Evolutionary conservation across 2,329 filamentous ascomycete species (phyloP), one percentile per base, ranked within the genome.

Genomic region (Aspergillus oerlinghausenensis): DNA sequence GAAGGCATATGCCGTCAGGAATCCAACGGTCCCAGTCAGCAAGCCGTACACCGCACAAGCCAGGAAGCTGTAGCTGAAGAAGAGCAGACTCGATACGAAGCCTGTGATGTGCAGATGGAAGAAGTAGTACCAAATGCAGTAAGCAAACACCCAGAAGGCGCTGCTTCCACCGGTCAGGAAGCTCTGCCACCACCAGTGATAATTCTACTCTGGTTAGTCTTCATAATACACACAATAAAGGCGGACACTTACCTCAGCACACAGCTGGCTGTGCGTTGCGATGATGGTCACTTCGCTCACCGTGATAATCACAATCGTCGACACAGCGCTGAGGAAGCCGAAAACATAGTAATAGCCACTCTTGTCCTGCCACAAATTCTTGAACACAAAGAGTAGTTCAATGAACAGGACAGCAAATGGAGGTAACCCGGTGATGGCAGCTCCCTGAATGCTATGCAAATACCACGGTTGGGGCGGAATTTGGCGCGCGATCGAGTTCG

Each of bases 151-250:
- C 90, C 90, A 96, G 58, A 90, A 73, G 6, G 88, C 84, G 64
- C 87, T 90, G 64, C 87, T 85, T 50, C 87, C 88, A 48, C 91
- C 91, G 8, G 92, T 84, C 50, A 90, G 75, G 77, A 96, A 94
- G 52, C 88, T 90, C 71, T 90, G 88, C 90, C 90, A 95, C 89
- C 89, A 94, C 91, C 91, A 96, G 71, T 90, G 84, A 74, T 94
- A 88, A 73, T 95, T 92, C 81, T 84, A 50, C 8, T 26, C 50
- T 21, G 32, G 59, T 62, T 35, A 64, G 60, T 48, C 19, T 43
- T 4, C 8, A n/a, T 26, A 19, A 11, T 4, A 38, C 25, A 25
- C 35, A 19, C 1, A 10, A n/a, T 28, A 14, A 19, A 42, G 14
- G 9, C 7, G 14, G 7, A 11, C 11, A 50, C 75, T 63, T 73